These are phyloP conservation scores for Pyronema omphalodes DNA, from an alignment of 495 filamentous ascomycete genomes.

Conservation along the genomic window DNA sequence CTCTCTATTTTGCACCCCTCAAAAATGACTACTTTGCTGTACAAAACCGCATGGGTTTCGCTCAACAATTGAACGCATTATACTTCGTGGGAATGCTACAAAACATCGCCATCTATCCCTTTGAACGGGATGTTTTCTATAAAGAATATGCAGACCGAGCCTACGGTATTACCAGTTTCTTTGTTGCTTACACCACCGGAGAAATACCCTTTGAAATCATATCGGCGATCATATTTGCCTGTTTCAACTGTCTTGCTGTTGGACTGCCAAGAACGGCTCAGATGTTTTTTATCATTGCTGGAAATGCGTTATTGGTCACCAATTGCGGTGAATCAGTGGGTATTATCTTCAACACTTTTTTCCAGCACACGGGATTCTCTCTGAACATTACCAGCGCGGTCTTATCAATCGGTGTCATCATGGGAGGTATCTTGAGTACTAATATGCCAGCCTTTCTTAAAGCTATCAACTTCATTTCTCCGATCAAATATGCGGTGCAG, in stretches of 20 bases:
- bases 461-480: constrained; percentile 48
- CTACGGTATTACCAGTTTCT: constrained; percentile 49
- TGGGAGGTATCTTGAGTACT: constrained; percentile 50
- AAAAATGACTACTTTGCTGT: constrained; percentile 46
- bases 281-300: constrained; percentile 46
- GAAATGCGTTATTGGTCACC: constrained; percentile 54
- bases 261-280: constrained; percentile 40
- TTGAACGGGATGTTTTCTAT: constrained; percentile 51
- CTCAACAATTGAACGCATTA: constrained; percentile 49
- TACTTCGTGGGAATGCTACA: constrained; percentile 64
- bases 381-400: constrained; percentile 48
- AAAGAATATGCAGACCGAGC: constrained; percentile 48
- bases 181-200: constrained; percentile 44
- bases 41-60: constrained; percentile 51
- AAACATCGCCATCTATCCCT: constrained; percentile 53
- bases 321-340: constrained; percentile 57
- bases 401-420: constrained; percentile 44
- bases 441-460: constrained; percentile 46
- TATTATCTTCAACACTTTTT: constrained; percentile 61
- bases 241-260: constrained; percentile 39
- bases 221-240: constrained; percentile 42
- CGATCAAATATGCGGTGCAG: constrained; percentile 45
- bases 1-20: constrained; percentile 54
- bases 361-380: constrained; percentile 54
- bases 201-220: constrained; percentile 53